Conservation (phyloP, 2,329 filamentous ascomycete genomes). For the Calcarisporium arbuscula region DNA sequence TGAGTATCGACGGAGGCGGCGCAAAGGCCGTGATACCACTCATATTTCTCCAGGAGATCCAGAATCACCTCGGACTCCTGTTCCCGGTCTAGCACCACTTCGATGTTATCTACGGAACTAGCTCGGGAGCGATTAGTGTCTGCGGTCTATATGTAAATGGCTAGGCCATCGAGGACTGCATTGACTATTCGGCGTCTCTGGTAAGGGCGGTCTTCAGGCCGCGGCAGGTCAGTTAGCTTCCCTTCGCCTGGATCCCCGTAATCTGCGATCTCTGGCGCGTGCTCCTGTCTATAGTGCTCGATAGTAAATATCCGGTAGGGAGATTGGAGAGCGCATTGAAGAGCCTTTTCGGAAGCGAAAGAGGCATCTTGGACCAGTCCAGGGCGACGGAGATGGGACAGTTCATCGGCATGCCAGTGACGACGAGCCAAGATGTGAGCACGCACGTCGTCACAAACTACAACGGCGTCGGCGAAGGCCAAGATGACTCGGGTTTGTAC, state of each 20-base stretch:
- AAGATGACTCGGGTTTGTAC: background rate
- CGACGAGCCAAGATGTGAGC: constrained; percentile 7
- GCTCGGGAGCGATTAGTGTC: constrained; percentile 12
- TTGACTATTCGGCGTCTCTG: background rate
- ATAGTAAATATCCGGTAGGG: constrained; percentile 2
- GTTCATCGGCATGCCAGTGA: constrained; percentile 11
- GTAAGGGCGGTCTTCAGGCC: background rate
- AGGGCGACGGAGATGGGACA: constrained; percentile 8
- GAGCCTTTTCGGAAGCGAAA: background rate
- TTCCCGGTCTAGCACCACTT: constrained; percentile 12
- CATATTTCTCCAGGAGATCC: constrained; percentile 11
- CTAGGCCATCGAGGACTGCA: constrained; percentile 12
- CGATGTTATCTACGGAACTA: constrained; percentile 12
- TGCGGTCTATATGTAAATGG: constrained; percentile 10
- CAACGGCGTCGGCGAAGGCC: constrained; percentile 8
- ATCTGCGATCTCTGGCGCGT: background rate
- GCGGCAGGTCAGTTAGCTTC: background rate
- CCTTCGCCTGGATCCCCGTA: background rate
- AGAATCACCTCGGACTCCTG: constrained; percentile 10
- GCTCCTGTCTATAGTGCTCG: background rate
- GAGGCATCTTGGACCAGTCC: constrained; percentile 3
- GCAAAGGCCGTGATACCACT: constrained; percentile 10
- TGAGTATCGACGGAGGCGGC: constrained; percentile 13
- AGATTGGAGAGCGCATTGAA: background rate
- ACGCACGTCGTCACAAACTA: constrained; percentile 12